Base-by-base conservation (phyloP, 768 basidiomycete species). In the Trametes cingulata region DNA sequence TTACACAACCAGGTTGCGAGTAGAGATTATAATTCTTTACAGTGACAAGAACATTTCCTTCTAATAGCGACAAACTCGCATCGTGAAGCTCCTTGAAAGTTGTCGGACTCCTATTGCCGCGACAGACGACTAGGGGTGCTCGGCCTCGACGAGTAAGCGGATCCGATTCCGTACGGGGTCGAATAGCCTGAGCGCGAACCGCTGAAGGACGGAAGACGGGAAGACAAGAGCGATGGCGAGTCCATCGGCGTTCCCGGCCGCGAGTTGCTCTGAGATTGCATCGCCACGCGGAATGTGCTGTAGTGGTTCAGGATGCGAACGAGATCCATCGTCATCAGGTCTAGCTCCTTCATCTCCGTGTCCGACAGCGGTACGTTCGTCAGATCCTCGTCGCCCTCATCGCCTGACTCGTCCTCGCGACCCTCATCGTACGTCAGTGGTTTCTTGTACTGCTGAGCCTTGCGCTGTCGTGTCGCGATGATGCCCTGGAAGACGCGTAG, bases 401-500 rank as follows among this genome's bases (percentile, higher is more conserved):
- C 83, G 5, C 81, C 84, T 3, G 78, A 77, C 69, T 90, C 90
- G 42, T 81, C 80, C 54, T 81, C 80, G 45, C 59, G 61, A 43
- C 74, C 68, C 33, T 72, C 71, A 36, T 73, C 78, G 57, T 82
- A 78, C 7, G 76, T 65, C 5, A 72, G 69, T 19, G 76, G 58
- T n/a, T 62, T 65, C 65, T n/a, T 69, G 71, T 57, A 71, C 63
- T 68, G 71, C 41, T 74, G 73, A 75, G 74, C 41, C 75, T 74
- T 62, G 25, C 63, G 60, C 46, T 59, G 57, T 19, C 58, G 53
- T 43, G 27, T 63, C 73, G 79, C 78, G 54, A 72, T 72, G 54
- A 96, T 87, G 20, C 94, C 93, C 67, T 96, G 90, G 65, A 92
- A 98, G 6, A 97, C 91, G 41, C 95, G 85, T 48, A 94, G 76